A percentile compares a stretch with the other conserved stretches of the same genome.
These are phyloP conservation scores for Collybia nuda DNA, from an alignment of 768 basidiomycete species.

Conservation along the genomic window DNA sequence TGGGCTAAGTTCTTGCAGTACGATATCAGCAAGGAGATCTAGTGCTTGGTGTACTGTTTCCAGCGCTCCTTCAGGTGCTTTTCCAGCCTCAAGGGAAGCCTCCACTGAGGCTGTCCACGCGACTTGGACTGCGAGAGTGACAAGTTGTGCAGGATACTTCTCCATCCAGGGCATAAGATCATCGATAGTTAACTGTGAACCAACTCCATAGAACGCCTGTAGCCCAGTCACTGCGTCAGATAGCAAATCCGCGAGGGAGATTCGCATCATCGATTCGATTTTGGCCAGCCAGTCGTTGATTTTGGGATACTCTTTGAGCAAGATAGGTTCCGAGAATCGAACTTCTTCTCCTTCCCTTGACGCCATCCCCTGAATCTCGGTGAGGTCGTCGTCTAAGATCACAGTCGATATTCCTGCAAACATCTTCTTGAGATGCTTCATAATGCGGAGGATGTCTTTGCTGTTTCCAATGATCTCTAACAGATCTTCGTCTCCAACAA, in stretches of 20 bases:
- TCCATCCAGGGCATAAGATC: constrained; percentile 90
- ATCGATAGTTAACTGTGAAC: constrained; percentile 55
- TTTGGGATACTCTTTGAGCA: constrained; percentile 91
- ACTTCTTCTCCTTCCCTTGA: constrained; percentile 97
- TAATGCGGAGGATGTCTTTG: constrained; percentile 96
- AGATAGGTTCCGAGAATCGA: constrained; percentile 75
- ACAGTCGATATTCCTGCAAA: constrained; percentile 96
- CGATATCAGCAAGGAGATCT: constrained; percentile 95
- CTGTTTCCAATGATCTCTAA: constrained; percentile 99
- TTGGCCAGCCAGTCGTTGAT: constrained; percentile 98
- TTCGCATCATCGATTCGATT: constrained; percentile 90
- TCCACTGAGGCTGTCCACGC: constrained; percentile 93
- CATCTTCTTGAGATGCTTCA: constrained; percentile 99
- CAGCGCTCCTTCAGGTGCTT: constrained; percentile 63
- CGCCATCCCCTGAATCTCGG: constrained; percentile 89
- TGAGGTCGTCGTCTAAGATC: constrained; percentile 81
- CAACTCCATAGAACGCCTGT: constrained; percentile 74
- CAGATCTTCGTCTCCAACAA: constrained; percentile 98
- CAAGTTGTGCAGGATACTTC: constrained; percentile 92
- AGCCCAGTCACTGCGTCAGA: constrained; percentile 80
- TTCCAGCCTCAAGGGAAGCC: constrained; percentile 52
- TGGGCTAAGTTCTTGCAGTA: constrained; percentile 83
- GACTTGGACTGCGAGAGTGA: constrained; percentile 93
- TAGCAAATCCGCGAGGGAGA: constrained; percentile 82
- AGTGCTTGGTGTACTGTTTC: constrained; percentile 78